phyloP scores from a whole-genome alignment of 306 rosid species.

The Pterocarpus macrocarpus region DNA sequence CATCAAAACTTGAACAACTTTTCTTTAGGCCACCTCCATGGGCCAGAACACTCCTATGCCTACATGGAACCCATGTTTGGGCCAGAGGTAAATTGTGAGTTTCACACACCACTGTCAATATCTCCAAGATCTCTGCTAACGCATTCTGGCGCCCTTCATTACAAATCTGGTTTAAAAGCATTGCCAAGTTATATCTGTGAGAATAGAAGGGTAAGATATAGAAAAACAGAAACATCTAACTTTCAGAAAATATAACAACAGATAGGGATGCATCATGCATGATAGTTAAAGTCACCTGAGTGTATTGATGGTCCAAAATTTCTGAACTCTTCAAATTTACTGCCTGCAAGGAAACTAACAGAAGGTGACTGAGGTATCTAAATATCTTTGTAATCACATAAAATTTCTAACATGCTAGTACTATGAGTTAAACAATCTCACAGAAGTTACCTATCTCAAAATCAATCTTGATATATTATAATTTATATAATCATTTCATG shows the following conservation, averaged over 20 bases:
- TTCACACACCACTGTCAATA: slow-evolving; percentile 92
- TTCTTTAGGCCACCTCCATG: slow-evolving; percentile 90
- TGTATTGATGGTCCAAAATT: slow-evolving; percentile 72
- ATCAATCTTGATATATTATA: not conserved
- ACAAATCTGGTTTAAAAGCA: slow-evolving; percentile 92
- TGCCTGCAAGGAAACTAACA: slow-evolving; percentile 72
- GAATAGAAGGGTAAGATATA: slow-evolving; percentile 63
- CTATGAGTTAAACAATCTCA: slow-evolving; percentile 8
- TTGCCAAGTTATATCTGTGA: slow-evolving; percentile 86
- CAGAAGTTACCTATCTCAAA: not conserved
- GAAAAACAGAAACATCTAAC: slow-evolving; percentile 44
- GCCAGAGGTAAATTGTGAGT: slow-evolving; percentile 89
- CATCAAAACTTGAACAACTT: slow-evolving; percentile 88
- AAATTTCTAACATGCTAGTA: slow-evolving; percentile 20
- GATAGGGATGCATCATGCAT: slow-evolving; percentile 40
- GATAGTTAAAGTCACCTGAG: slow-evolving; percentile 65
- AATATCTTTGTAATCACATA: slow-evolving; percentile 19
- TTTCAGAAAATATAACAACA: slow-evolving; percentile 37
- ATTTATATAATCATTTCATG: not conserved
- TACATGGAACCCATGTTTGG: slow-evolving; percentile 98
- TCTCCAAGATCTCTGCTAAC: slow-evolving; percentile 88
- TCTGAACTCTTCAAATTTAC: slow-evolving; percentile 86
- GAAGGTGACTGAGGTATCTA: slow-evolving; percentile 48
- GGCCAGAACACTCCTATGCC: slow-evolving; percentile 86
- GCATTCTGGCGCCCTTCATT: slow-evolving; percentile 94